These are phyloP conservation scores for Penicillium digitatum DNA, from an alignment of 2,329 filamentous ascomycete species.

Conservation along the genomic window DNA sequence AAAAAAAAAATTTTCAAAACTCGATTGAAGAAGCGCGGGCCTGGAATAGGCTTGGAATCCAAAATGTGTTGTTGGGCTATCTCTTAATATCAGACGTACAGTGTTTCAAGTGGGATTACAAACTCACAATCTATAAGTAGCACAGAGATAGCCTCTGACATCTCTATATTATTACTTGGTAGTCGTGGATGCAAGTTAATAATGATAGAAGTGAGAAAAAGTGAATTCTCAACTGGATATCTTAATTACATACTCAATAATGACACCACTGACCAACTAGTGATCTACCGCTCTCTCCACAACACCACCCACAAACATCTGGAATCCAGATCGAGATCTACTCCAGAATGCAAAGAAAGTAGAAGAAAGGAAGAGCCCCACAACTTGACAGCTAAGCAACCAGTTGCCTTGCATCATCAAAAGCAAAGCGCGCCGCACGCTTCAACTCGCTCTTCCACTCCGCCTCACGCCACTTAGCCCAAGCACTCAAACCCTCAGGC, in stretches of 20 bases:
- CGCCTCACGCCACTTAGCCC: conserved; percentile 81
- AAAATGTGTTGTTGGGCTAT: neutral
- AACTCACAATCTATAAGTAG: neutral
- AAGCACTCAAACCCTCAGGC: conserved; percentile 78
- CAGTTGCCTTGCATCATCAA: conserved; percentile 61
- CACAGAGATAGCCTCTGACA: neutral
- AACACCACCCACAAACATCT: neutral
- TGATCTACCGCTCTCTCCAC: neutral
- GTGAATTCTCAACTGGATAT: conserved; percentile 9
- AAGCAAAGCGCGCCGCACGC: conserved; percentile 75
- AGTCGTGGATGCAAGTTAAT: neutral
- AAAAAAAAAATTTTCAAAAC: no score
- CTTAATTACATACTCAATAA: neutral
- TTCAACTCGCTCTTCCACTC: conserved; percentile 82
- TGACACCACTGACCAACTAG: neutral
- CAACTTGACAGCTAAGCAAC: conserved; percentile 27
- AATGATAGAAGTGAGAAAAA: neutral
- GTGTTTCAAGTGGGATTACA: neutral
- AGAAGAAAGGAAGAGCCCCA: neutral
- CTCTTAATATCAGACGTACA: neutral
- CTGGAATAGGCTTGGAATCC: neutral
- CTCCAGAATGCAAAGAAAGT: neutral
- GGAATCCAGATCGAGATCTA: neutral
- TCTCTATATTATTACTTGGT: neutral
- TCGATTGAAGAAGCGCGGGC: neutral